These are phyloP conservation scores for Murraya paniculata DNA, from an alignment of 345 rosid species.

Conservation along the genomic window DNA sequence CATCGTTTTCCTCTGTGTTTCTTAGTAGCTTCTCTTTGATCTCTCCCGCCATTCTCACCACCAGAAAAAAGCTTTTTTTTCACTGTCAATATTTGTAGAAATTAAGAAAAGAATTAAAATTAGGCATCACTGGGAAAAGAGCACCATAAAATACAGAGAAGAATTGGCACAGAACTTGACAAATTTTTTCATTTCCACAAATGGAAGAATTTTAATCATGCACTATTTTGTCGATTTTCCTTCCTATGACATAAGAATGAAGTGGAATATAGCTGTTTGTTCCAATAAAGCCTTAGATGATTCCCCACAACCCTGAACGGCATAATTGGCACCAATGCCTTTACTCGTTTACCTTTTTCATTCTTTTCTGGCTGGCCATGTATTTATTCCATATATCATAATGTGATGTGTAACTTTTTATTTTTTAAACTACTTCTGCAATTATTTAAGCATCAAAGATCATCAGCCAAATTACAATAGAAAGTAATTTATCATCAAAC, in stretches of 20 bases:
- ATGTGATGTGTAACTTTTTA: neutral
- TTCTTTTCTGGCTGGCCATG: neutral
- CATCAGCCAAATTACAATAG: neutral
- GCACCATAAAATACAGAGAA: neutral
- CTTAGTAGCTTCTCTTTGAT: constrained; percentile 26
- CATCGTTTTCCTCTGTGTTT: constrained; percentile 1
- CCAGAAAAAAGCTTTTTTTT: neutral
- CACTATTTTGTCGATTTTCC: neutral
- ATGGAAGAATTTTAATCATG: neutral
- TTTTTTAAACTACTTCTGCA: no score
- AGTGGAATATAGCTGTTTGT: neutral
- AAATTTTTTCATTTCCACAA: neutral
- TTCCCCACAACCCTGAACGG: neutral
- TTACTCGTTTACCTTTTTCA: neutral
- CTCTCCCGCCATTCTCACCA: constrained; percentile 27
- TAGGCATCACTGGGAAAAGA: neutral
- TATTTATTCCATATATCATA: neutral
- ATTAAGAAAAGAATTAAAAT: neutral
- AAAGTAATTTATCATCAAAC: neutral
- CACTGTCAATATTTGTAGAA: neutral
- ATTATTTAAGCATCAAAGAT: neutral
- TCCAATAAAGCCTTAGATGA: neutral
- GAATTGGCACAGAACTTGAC: neutral
- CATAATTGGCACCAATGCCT: neutral
- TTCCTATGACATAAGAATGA: no score